Conservation (phyloP, 2,329 filamentous ascomycete genomes). For the Fusarium annulatum region DNA sequence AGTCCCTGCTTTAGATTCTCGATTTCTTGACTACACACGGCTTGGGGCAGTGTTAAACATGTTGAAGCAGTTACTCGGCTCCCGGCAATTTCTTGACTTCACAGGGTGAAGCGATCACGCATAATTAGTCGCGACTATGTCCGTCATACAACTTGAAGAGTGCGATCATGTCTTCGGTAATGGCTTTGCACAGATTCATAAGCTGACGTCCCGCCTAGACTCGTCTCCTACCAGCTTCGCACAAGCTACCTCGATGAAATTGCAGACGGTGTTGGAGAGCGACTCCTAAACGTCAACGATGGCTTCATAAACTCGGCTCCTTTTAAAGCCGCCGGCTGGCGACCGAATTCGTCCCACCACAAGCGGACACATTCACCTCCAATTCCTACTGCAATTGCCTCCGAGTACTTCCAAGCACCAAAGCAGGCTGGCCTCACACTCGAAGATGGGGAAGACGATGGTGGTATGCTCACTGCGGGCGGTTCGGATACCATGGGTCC, state of each 20-base stretch:
- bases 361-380: constrained; percentile 88
- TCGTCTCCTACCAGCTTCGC: constrained; percentile 85
- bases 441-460: constrained; percentile 78
- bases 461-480: constrained; percentile 76
- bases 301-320: constrained; percentile 81
- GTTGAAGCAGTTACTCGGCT: constrained; percentile 17
- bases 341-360: constrained; percentile 76
- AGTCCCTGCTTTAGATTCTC: constrained; percentile 9
- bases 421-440: constrained; percentile 71
- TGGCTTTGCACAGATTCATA: neutral
- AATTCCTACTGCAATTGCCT: constrained; percentile 83
- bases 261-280: constrained; percentile 85
- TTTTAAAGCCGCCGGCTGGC: constrained; percentile 87
- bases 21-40: neutral
- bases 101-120: constrained; percentile 4
- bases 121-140: constrained; percentile 45
- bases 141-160: constrained; percentile 55
- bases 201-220: constrained; percentile 59
- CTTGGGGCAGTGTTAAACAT: constrained; percentile 24
- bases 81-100: neutral
- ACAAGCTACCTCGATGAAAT: constrained; percentile 83
- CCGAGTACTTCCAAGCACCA: constrained; percentile 84
- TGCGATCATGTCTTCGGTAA: constrained; percentile 35
- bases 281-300: constrained; percentile 84
- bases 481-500: constrained; percentile 76